Base-by-base conservation (phyloP, 2,329 filamentous ascomycete species). In the Xylaria polymorpha region DNA sequence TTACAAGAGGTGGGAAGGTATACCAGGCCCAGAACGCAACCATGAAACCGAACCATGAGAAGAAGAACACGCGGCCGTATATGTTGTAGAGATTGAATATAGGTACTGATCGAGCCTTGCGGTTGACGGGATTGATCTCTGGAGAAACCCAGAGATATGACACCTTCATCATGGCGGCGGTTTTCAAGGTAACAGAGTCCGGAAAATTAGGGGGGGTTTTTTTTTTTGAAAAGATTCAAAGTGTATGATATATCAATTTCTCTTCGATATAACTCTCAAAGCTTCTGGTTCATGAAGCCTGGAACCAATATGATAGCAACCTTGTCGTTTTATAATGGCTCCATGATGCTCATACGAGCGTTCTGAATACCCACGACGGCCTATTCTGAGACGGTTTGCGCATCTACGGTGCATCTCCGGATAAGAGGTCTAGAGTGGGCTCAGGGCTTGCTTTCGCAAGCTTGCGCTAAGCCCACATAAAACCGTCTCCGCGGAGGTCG, bases 21-120 rank as follows among this genome's bases (percentile, higher is more conserved):
- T 97, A 97, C 92, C 92, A 97, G 12, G 93, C 94, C 86, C 93
- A 93, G 81, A 97, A 97, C 8, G 90, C 90, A 67, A 92, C 87
- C 83, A 93, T 78, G 48, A 79, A 79, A 1, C 76, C 77, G 67
- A 76, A 79, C 77, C 90, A 92, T 0, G 77, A 76, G 82, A 97
- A 97, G 84, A 94, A 94, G 81, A 97, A 97, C 0, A 96, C 94
- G 7, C 94, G 87, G 44, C 94, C 94, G 83, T 97, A 94, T 74
- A 90, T 83, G 79, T 97, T 87, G 75, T 94, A 78, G 0, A 91
- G 88, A 79, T 97, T 97, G 70, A 97, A 83, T 25, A 93, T 79
- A 0, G 94, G 94, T 56, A 97, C 88, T 0, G 92, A 92, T 69
- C 87, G 89, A 63, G 94, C 94, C 80, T 97, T 97, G 67, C 87